Evolutionary conservation across 208 protist genomes (phyloP), one percentile per base, ranked within the genome.

Genomic region (Porcisia hertigi): DNA sequence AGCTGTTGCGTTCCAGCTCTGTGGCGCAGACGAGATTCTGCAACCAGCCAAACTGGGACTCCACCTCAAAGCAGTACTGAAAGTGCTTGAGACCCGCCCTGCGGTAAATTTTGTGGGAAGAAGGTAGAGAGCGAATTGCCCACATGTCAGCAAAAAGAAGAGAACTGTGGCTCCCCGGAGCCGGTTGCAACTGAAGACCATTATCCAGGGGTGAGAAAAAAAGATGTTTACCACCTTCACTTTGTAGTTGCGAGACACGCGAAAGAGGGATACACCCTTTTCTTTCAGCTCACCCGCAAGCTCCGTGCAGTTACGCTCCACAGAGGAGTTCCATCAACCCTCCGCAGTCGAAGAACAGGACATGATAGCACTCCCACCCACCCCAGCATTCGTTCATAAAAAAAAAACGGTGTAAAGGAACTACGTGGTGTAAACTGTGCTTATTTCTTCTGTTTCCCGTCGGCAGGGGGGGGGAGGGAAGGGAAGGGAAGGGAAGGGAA

Each of bases 131-230:
- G 30, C 55, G 73, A 47, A 89, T 71, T 1, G 80, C 79, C 25
- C 69, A 63, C 72, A 92, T 72, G 66, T 92, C 86, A 6, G 60
- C 52, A 57, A 92, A 89, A 12, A 87, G 76, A 25, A 92, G 57
- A 36, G 64, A 76, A 47, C 71, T 81, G 71, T 72, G 76, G 39
- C 60, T 73, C 52, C 55, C 55, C 4, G 76, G 76, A 5, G 76
- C 76, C 12, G 76, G 76, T 7, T 59, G 25, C 55, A 69, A 81
- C 69, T 81, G 76, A 53, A 81, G 55, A 0, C 76, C 76, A n/a
- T 81, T 71, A 25, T 55, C 70, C 64, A 81, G 41, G 39, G 73
- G n/a, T n/a, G 60, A 6, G 71, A 71, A 11, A 76, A 71, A 45
- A 47, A 60, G 3, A 81, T 41, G 70, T 73, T 1, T 12, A 76